Conservation (phyloP, 768 basidiomycete genomes). For the Leccinum ochraceum region DNA sequence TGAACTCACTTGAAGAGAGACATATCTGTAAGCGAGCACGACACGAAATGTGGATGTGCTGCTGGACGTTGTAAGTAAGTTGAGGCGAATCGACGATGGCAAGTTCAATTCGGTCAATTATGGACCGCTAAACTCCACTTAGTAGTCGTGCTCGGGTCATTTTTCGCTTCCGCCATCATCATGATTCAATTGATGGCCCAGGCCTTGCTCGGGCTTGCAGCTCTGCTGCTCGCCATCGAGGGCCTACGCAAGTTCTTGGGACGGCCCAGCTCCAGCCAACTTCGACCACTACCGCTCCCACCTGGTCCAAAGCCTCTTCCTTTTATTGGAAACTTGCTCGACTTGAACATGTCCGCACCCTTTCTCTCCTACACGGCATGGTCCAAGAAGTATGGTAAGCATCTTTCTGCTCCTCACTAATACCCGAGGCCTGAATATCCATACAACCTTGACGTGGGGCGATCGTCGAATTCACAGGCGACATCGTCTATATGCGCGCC, state of each 20-base stretch:
- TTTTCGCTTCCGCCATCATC: no score
- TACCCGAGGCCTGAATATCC: background rate
- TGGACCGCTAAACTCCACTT: no score
- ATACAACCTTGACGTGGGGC: background rate
- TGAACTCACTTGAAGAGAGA: no score
- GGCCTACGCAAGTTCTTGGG: background rate
- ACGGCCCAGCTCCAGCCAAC: background rate
- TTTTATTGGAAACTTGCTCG: background rate
- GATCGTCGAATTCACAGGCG: background rate
- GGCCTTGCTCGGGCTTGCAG: background rate
- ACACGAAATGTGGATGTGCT: no score
- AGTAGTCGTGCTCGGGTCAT: no score
- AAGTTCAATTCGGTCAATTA: no score
- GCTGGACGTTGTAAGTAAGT: no score
- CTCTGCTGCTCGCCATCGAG: background rate
- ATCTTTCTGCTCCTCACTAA: background rate
- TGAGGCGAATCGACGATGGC: no score
- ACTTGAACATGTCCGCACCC: background rate
- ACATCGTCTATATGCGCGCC: background rate
- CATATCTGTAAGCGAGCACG: no score
- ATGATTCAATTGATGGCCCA: background rate
- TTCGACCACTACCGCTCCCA: background rate
- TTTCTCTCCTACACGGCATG: background rate
- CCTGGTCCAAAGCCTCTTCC: background rate
- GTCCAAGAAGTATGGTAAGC: background rate